Base-by-base conservation (phyloP, 371 early-diverging fungal species). In the Capillidium rhysosporum region DNA sequence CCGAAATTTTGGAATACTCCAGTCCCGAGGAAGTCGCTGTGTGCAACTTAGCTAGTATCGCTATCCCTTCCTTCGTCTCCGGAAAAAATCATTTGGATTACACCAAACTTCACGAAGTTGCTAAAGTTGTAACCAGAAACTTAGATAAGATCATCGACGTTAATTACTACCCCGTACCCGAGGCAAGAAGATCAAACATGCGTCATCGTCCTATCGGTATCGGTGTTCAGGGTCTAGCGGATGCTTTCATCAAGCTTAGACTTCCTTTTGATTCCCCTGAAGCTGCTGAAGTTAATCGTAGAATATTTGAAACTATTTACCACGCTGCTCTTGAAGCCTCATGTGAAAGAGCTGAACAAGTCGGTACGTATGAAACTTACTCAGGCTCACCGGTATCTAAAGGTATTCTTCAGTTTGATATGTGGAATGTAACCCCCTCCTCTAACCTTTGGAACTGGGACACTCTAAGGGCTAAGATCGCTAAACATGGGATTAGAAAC, bases 241-340 rank as follows among this genome's bases (percentile, higher is more conserved):
- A 99, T 73, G 83, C 93, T 1, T 98, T 98, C 67, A 82, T 94
- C 59, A 74, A 82, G 65, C 77, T 98, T 81, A 85, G 95, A 34
- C 75, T 82, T 65, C 89, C 98, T 1, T 99, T 98, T 61, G 99
- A 99, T 54, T 88, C 89, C 1, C 69, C 73, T n/a, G 83, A 84
- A 62, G 98, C 99, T 3, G 65, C 73, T 53, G 65, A 77, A 51
- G 68, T 99, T 51, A 99, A 98, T 76, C 71, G 66, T 55, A 66
- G 83, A 46, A 95, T 98, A 54, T 98, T 97, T 61, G 99, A 98
- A 69, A 88, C 92, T 29, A 94, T 99, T 53, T 98, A 99, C 68
- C 93, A 80, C 62, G 95, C 89, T 29, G 94, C 98, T 8, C 68
- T 98, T 29, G 98, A 96, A 64, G 83, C 95, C 1, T 93, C 94